These are phyloP conservation scores for Ramularia endophylla DNA, from an alignment of 2,329 filamentous ascomycete genomes.

Conservation along the genomic window DNA sequence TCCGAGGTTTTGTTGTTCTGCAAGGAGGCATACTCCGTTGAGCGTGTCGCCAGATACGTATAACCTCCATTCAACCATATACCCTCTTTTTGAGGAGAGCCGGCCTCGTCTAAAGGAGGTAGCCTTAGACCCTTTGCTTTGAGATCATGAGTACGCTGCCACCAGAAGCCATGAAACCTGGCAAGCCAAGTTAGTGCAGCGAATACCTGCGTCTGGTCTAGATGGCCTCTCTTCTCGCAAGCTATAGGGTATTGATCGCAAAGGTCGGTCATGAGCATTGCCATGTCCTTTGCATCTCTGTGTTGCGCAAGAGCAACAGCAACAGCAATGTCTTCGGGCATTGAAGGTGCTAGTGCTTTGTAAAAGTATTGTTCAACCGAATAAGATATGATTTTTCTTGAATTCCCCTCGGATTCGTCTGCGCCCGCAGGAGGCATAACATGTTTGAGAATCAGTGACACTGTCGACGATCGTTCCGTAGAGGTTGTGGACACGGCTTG, in stretches of 20 bases:
- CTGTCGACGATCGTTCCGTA: no score
- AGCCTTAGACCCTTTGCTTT: conserved; percentile 38
- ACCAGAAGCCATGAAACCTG: conserved; percentile 54
- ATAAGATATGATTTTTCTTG: conserved; percentile 62
- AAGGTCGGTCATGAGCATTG: conserved; percentile 55
- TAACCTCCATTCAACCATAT: conserved; percentile 63
- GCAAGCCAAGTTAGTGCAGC: conserved; percentile 59
- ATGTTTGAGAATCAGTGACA: conserved; percentile 51
- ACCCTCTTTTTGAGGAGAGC: conserved; percentile 1
- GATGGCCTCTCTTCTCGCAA: conserved; percentile 47
- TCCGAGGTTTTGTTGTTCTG: conserved; percentile 44
- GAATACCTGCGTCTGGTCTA: conserved; percentile 45
- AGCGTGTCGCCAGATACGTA: conserved; percentile 58
- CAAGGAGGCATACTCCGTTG: conserved; percentile 50
- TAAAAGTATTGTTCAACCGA: conserved; percentile 64
- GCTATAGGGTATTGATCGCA: conserved; percentile 49
- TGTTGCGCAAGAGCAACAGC: conserved; percentile 41
- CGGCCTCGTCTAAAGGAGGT: conserved; percentile 52
- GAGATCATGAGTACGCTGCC: conserved; percentile 30
- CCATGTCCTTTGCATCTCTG: conserved; percentile 34
- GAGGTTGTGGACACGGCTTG: no score
- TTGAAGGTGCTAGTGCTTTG: conserved; percentile 45
- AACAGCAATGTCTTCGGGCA: conserved; percentile 43
- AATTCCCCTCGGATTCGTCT: conserved; percentile 53
- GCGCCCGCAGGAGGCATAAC: conserved; percentile 47